Base-by-base conservation (phyloP, 2,329 filamentous ascomycete genomes). In the Botryotinia calthae region DNA sequence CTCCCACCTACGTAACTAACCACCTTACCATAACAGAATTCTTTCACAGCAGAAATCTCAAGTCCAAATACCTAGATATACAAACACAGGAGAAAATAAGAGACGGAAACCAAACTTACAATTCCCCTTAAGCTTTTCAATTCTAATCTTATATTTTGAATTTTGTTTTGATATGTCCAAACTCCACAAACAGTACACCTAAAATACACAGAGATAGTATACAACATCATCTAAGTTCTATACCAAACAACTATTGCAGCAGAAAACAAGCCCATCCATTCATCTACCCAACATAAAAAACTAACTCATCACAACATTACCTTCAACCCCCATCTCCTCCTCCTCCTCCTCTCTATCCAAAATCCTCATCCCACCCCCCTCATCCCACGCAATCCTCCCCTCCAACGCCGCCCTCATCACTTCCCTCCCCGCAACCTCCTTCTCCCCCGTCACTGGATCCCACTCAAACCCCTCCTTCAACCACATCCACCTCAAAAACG, bases 401-500 rank as follows among this genome's bases (percentile, higher is more conserved):
- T 87, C 85, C 68, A 87, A 82, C 4, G 90, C 90, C 46, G 88
- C 88, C 68, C 80, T 82, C 76, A 86, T 83, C 81, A 92, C 80
- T 63, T 87, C 86, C 40, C 83, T 83, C 2, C 84, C 79, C 14
- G 92, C 84, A 40, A 86, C 82, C 40, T 84, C 83, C 74, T 85
- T 87, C 67, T 90, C 86, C 1, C 93, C 94, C 0, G 91, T 94
- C 42, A 84, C 81, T 1, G 89, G 89, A 82, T 97, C 88, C 93
- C 94, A 97, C 58, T 90, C 85, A 87, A 90, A 95, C 0, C 94
- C 93, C 78, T 97, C 93, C 63, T 90, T 89, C 83, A 96, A 87
- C 94, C 95, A 97, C 89, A 94, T 93, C 94, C 95, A 98, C 56
- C 91, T 87, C 79, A 98, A 82, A 82, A 90, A 97, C 0, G 93